Base-by-base conservation (phyloP, 805 yeast species). In the Pichia nakasei region DNA sequence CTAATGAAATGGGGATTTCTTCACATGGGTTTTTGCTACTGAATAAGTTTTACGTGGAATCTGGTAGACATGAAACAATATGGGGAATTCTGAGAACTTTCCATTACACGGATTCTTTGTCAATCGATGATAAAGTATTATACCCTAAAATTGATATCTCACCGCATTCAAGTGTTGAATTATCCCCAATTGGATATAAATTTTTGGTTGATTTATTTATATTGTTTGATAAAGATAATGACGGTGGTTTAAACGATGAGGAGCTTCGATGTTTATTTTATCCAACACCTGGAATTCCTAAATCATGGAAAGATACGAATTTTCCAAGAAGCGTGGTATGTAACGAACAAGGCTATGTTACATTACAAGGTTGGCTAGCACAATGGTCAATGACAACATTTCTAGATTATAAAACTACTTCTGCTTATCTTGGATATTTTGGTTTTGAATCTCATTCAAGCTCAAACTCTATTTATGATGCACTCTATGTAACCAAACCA, bases 341-440 rank as follows among this genome's bases (percentile, higher is more conserved):
- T 42, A 89, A 88, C 58, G 96, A 88, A 51, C 81, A 80, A 49
- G 97, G 96, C 0, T 75, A 79, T 58, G 88, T 93, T 4, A 87
- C 97, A 0, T 63, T 93, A 22, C 98, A 94, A 65, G 98, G 99
- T 3, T 93, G 99, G 99, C 65, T 93, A 33, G 98, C 98, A 0
- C 97, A 91, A 56, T 93, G 99, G 99, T 82, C 91, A 53, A 84
- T 93, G 85, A 87, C 96, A 0, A 91, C 97, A 0, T 88, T 78
- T 52, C 66, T 93, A 26, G 95, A 89, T 54, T 78, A 84, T 57
- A 78, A 74, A 52, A 82, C 87, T 1, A 88, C 97, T 0, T 70
- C 93, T 41, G 94, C 87, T 41, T 93, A 91, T 55, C 64, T 93
- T 48, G 95, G 94, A 0, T 86, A 85, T 64, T 71, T 93, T 44